Conservation (phyloP, 108 stramenopile species). For the Asterionellopsis glacialis region DNA sequence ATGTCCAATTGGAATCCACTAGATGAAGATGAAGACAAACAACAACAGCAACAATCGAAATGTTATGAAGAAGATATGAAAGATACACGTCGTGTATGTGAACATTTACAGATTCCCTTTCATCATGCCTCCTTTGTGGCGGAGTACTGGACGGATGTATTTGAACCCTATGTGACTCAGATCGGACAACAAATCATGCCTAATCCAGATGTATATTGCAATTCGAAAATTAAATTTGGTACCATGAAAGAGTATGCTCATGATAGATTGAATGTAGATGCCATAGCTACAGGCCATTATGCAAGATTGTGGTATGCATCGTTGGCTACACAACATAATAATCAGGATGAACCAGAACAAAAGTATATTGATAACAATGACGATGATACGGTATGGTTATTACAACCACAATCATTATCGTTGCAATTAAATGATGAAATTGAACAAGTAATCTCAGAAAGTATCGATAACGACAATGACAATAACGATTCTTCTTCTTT, state of each 20-base stretch:
- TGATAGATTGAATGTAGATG: constrained; percentile 37
- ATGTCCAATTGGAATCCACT: constrained; percentile 88
- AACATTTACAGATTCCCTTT: constrained; percentile 71
- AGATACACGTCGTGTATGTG: constrained; percentile 73
- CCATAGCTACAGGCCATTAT: constrained; percentile 92
- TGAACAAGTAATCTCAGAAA: no score
- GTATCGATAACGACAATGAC: constrained; percentile 9
- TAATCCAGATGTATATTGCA: constrained; percentile 93
- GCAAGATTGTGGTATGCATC: constrained; percentile 78
- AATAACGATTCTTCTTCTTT: background rate
- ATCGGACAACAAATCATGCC: constrained; percentile 61
- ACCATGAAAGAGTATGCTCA: constrained; percentile 67
- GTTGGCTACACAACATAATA: no score
- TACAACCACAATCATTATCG: background rate
- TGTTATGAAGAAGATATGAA: constrained; percentile 73
- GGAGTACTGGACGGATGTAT: constrained; percentile 92
- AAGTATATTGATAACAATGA: no score
- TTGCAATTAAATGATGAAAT: no score
- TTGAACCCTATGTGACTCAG: constrained; percentile 80
- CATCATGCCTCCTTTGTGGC: constrained; percentile 69
- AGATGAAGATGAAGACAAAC: constrained; percentile 46
- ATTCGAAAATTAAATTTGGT: constrained; percentile 91
- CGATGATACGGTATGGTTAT: background rate
- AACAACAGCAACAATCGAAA: constrained; percentile 17
- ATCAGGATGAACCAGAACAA: no score